Evolutionary conservation across 2,329 filamentous ascomycete genomes (phyloP).

Genomic region (Fusarium pilosicola): DNA sequence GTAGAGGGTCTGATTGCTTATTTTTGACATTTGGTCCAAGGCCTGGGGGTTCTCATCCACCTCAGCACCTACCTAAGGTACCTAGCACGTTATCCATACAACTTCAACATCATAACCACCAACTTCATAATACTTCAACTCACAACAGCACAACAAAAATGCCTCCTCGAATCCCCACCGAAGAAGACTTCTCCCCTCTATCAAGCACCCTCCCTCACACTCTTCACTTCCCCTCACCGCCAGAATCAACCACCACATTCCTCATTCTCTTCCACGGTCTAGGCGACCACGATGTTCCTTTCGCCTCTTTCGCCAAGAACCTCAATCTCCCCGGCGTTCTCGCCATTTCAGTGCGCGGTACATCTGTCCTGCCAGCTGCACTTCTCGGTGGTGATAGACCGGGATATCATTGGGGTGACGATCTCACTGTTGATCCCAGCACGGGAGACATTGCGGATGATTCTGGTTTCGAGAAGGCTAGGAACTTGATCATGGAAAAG

Average conservation of each 20-base stretch:
- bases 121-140: background rate
- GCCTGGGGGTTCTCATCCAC: background rate
- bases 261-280: constrained; percentile 87
- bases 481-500: constrained; percentile 57
- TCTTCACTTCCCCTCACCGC: constrained; percentile 61
- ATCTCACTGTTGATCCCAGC: constrained; percentile 62
- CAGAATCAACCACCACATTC: constrained; percentile 75
- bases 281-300: constrained; percentile 77
- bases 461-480: constrained; percentile 66
- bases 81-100: background rate
- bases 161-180: constrained; percentile 61
- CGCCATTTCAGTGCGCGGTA: constrained; percentile 78
- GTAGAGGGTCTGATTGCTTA: background rate
- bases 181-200: constrained; percentile 60
- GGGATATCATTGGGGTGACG: constrained; percentile 73
- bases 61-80: background rate
- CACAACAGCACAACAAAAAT: constrained; percentile 41
- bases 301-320: constrained; percentile 73
- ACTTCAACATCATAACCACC: background rate
- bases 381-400: constrained; percentile 57
- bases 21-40: background rate
- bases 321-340: constrained; percentile 81
- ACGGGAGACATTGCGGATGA: constrained; percentile 69
- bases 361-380: constrained; percentile 73
- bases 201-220: constrained; percentile 48